Base-by-base conservation (phyloP, 2,329 filamentous ascomycete genomes). In the Camillea tinctor region DNA sequence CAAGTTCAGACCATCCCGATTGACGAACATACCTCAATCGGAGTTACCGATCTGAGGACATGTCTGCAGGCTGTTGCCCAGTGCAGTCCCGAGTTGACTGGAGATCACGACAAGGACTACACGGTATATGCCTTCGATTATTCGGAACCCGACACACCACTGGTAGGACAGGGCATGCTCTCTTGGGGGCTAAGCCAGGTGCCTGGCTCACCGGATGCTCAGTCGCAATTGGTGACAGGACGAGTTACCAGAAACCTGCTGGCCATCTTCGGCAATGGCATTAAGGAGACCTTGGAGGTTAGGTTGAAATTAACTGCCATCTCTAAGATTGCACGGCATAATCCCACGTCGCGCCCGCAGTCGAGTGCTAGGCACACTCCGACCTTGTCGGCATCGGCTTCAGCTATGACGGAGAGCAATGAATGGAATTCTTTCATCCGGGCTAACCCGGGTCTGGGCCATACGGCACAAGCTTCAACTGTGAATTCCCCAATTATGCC, bases 91-190 rank as follows among this genome's bases (percentile, higher is more conserved):
- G 95, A 99, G 77, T 84, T 99, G 52, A 80, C 93, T 52, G 85
- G 72, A 81, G 89, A 80, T 73, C 89, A 61, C 82, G 89, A 77
- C 78, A 78, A 85, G 75, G 93, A 99, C 77, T 99, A 95, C 77
- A 95, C 93, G n/a, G 88, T 99, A 59, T 99, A 99, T 76, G 93
- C 94, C 26, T 92, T 92, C 79, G 95, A 99, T 75, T 98, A 94
- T 75, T 97, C 95, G 13, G 95, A 99, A 77, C 91, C 91, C 65
- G 93, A 97, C 72, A 92, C 89, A 19, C 95, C 96, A 56, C 83
- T 98, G 58, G 94, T 97, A 22, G 95, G 95, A 21, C 94, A 99
- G 76, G 95, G 96, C 56, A 92, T 98, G 88, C 81, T 99, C 20
- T 98, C 95, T 44, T 90, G 90, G 84, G 87, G 89, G 21, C 81